phyloP scores from a whole-genome alignment of 306 rosid genomes.

The Medicago arabica region DNA sequence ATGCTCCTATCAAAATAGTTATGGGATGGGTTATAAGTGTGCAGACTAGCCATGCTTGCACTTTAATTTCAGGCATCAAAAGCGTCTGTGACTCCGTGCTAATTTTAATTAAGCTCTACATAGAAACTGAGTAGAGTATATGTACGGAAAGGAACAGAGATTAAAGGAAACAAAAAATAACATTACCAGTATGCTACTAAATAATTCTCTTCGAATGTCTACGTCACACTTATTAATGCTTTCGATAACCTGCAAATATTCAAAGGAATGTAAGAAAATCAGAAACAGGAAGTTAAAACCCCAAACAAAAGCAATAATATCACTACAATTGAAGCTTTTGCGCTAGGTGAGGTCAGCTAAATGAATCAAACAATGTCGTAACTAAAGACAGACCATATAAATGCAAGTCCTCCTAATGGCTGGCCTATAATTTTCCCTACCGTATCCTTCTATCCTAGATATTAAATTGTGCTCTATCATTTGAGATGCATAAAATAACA shows the following conservation, averaged over 20 bases:
- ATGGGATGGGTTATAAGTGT: neutral
- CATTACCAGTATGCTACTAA: constrained; percentile 94
- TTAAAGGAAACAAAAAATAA: constrained; percentile 29
- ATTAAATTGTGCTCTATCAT: neutral
- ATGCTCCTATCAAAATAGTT: constrained; percentile 17
- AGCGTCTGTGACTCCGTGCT: neutral
- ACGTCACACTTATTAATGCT: constrained; percentile 96
- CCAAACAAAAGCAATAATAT: constrained; percentile 12
- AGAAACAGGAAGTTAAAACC: constrained; percentile 29
- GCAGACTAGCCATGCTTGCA: neutral
- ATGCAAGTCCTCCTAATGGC: neutral
- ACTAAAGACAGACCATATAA: neutral
- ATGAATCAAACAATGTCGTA: neutral
- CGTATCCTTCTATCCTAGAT: neutral
- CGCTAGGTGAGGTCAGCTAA: neutral
- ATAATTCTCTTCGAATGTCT: constrained; percentile 95
- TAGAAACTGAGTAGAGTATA: constrained; percentile 19
- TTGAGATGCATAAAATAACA: constrained; percentile 8
- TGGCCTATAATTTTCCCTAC: neutral
- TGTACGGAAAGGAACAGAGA: constrained; percentile 6
- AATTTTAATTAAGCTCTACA: constrained; percentile 25
- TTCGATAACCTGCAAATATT: constrained; percentile 77
- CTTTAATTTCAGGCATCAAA: constrained; percentile 14
- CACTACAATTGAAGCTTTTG: neutral
- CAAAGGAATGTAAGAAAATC: constrained; percentile 37